phyloP scores from a whole-genome alignment of 257 asterid species.

The Knoxia roxburghii region DNA sequence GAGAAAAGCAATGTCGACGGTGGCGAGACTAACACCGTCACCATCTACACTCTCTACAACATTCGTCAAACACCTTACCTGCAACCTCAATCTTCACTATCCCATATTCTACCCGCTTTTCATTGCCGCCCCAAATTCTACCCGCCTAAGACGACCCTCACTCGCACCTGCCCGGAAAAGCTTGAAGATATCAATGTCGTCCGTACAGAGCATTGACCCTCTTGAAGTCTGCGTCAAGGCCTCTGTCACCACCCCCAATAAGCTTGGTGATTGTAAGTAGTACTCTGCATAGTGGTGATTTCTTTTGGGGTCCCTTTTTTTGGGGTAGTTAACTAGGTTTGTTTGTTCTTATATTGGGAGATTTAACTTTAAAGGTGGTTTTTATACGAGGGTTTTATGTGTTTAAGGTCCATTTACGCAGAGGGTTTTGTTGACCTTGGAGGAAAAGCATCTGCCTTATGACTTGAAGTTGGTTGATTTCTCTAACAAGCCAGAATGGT shows the following conservation, averaged over 20 bases:
- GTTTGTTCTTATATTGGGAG: background rate
- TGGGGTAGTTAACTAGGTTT: background rate
- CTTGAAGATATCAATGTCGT: slow-evolving; percentile 36
- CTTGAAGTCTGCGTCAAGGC: slow-evolving; percentile 71
- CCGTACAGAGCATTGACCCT: slow-evolving; percentile 32
- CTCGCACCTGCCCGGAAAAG: slow-evolving; percentile 15
- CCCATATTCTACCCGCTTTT: slow-evolving; percentile 25
- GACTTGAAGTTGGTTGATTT: slow-evolving; percentile 73
- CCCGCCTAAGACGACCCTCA: slow-evolving; percentile 14
- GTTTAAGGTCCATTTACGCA: slow-evolving; percentile 81
- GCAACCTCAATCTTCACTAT: slow-evolving; percentile 16
- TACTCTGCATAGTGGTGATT: background rate
- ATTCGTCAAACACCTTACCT: slow-evolving; percentile 39
- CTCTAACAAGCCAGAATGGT: slow-evolving; percentile 90
- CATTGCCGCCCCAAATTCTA: slow-evolving; percentile 15
- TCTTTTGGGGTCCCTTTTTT: background rate
- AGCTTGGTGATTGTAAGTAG: slow-evolving; percentile 84
- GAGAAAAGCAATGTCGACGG: slow-evolving; percentile 37
- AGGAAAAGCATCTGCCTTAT: slow-evolving; percentile 84
- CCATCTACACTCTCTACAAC: slow-evolving; percentile 41
- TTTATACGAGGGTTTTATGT: background rate
- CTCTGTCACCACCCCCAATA: slow-evolving; percentile 63
- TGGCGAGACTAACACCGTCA: slow-evolving; percentile 48
- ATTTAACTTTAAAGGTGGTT: too few species aligned
- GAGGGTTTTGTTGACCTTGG: slow-evolving; percentile 80